phyloP scores from a whole-genome alignment of 2,329 filamentous ascomycete species.

The Phialophora chinensis region DNA sequence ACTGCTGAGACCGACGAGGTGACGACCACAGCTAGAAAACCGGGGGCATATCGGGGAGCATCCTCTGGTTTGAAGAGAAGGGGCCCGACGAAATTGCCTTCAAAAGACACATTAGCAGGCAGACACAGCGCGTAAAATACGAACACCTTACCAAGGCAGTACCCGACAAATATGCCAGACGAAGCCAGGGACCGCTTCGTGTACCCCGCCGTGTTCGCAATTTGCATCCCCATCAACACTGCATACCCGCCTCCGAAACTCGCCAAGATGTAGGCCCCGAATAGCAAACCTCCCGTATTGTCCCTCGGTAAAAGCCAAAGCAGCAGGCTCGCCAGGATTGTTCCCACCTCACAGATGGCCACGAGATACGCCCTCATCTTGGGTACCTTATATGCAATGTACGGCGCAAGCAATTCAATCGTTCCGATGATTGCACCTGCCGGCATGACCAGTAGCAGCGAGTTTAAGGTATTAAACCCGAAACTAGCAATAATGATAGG shows the following conservation, averaged over 20 bases:
- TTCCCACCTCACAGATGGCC: slow-evolving; percentile 51
- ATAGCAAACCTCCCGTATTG: slow-evolving; percentile 54
- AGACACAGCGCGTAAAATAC: slow-evolving; percentile 42
- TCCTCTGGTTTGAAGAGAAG: slow-evolving; percentile 38
- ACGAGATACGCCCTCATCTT: slow-evolving; percentile 50
- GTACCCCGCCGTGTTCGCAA: slow-evolving; percentile 44
- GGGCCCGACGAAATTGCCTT: slow-evolving; percentile 40
- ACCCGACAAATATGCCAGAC: slow-evolving; percentile 37
- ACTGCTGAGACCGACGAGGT: slow-evolving; percentile 31
- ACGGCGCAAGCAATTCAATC: slow-evolving; percentile 50
- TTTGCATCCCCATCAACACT: slow-evolving; percentile 57
- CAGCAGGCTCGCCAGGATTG: slow-evolving; percentile 51
- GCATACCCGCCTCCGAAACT: slow-evolving; percentile 56
- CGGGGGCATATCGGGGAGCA: slow-evolving; percentile 41
- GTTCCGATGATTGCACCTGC: slow-evolving; percentile 48
- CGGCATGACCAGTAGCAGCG: slow-evolving; percentile 66
- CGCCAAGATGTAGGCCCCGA: slow-evolving; percentile 58
- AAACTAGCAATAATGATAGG: slow-evolving; percentile 74
- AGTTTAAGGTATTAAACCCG: slow-evolving; percentile 66
- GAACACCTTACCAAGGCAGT: slow-evolving; percentile 52
- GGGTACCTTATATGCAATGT: slow-evolving; percentile 48
- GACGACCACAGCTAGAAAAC: slow-evolving; percentile 44
- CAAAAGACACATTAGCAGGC: slow-evolving; percentile 28
- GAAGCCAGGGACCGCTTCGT: slow-evolving; percentile 38
- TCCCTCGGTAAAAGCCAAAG: slow-evolving; percentile 54